Percentiles rank a stretch among this genome's conserved stretches.
Evolutionary conservation across 2,329 filamentous ascomycete genomes (phyloP).

Genomic region (Colletotrichum sp.): DNA sequence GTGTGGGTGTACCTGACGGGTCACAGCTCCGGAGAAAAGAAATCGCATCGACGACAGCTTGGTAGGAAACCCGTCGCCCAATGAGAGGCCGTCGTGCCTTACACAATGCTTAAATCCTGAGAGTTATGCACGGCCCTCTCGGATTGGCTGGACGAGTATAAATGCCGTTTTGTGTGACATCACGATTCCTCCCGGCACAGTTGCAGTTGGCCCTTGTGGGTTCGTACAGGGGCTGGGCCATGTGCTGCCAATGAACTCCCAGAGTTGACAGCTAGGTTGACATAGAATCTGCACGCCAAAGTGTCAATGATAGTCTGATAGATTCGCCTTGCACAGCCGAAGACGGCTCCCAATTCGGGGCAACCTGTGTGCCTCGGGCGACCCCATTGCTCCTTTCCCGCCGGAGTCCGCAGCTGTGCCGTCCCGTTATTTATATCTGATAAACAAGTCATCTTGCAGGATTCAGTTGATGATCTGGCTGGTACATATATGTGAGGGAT

Average conservation of each 20-base stretch:
- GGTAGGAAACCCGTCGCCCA: not conserved
- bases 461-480: not conserved
- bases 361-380: not conserved
- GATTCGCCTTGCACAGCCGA: not conserved
- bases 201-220: not conserved
- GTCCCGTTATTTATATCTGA: not conserved
- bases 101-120: not conserved
- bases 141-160: not conserved
- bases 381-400: not conserved
- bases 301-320: not conserved
- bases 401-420: not conserved
- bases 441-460: not conserved
- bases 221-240: not conserved
- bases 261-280: not conserved
- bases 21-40: conserved; percentile 4
- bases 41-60: not conserved
- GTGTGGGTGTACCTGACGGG: not conserved
- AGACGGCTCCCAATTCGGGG: not conserved
- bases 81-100: not conserved
- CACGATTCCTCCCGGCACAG: not conserved
- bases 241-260: not conserved
- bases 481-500: not conserved
- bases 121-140: not conserved
- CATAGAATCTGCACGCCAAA: not conserved
- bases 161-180: conserved; percentile 10